Evolutionary conservation across 805 yeast species (phyloP).

Genomic region (Metschnikowia orientalis): DNA sequence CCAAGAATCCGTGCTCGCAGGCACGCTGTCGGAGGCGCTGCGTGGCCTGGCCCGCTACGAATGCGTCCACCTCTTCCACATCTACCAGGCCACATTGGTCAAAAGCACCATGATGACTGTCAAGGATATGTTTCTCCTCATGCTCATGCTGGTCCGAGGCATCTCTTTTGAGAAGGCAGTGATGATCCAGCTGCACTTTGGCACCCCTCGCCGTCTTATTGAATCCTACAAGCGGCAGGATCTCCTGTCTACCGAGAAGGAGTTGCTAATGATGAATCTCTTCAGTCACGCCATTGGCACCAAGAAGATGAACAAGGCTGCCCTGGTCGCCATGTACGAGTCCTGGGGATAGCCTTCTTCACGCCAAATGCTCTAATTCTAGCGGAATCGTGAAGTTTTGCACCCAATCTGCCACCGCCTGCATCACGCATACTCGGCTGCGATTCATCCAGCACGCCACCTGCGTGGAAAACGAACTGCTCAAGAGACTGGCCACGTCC

Average conservation of each 20-base stretch:
- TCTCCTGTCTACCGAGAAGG: slow-evolving; percentile 14
- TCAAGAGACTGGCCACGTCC: too few species aligned
- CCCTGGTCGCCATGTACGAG: slow-evolving; percentile 50
- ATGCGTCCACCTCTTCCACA: slow-evolving; percentile 32
- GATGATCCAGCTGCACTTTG: slow-evolving; percentile 63
- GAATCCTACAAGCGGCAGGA: slow-evolving; percentile 38
- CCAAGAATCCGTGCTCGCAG: too few species aligned
- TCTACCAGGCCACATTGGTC: slow-evolving; percentile 62
- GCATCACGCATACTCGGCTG: too few species aligned
- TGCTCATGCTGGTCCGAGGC: slow-evolving; percentile 79
- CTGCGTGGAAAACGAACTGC: too few species aligned
- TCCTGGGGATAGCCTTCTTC: too few species aligned
- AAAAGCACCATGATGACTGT: slow-evolving; percentile 70
- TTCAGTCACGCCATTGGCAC: slow-evolving; percentile 45
- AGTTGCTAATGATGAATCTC: slow-evolving; percentile 24
- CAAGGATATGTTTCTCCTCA: slow-evolving; percentile 66
- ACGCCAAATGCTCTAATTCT: too few species aligned
- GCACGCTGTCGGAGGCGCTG: too few species aligned
- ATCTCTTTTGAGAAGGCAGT: slow-evolving; percentile 81
- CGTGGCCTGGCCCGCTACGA: slow-evolving; percentile 29
- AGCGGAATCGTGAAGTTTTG: too few species aligned
- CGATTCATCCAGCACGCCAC: too few species aligned
- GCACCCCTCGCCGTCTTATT: slow-evolving; percentile 64
- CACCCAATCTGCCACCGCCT: too few species aligned
- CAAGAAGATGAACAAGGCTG: slow-evolving; percentile 47